Conservation (phyloP, 2,329 filamentous ascomycete genomes). For the Aschersonia sp. region DNA sequence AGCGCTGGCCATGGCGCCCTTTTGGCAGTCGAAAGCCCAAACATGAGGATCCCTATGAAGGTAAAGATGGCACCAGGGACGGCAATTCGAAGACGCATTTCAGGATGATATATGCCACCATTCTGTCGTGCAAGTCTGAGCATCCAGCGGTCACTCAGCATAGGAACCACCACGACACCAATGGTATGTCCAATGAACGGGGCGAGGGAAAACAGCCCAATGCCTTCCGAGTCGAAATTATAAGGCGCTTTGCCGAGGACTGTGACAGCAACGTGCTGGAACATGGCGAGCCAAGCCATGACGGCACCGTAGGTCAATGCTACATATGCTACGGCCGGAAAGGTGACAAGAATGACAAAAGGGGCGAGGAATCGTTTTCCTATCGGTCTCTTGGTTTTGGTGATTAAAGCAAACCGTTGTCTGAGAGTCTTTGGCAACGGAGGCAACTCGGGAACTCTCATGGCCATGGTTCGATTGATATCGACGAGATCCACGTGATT, state of each 20-base stretch:
- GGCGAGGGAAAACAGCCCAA: constrained; percentile 13
- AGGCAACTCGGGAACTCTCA: background rate
- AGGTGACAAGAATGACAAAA: constrained; percentile 5
- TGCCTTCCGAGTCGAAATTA: constrained; percentile 10
- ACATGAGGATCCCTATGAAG: constrained; percentile 19
- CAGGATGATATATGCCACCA: constrained; percentile 24
- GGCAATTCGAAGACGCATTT: constrained; percentile 22
- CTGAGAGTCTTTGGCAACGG: constrained; percentile 5
- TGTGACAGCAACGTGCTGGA: constrained; percentile 4
- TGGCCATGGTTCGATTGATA: constrained; percentile 1
- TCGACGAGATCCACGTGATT: background rate
- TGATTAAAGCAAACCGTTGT: constrained; percentile 9
- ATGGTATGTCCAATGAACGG: constrained; percentile 22
- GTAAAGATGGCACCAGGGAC: constrained; percentile 13
- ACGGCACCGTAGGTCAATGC: constrained; percentile 23
- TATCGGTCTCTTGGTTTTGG: constrained; percentile 6
- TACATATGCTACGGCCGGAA: constrained; percentile 21
- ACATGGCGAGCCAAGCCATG: constrained; percentile 19
- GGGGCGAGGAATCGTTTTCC: constrained; percentile 5
- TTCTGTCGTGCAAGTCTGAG: constrained; percentile 20
- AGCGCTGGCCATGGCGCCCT: constrained; percentile 23
- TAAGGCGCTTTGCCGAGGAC: constrained; percentile 16
- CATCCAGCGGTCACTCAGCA: constrained; percentile 22
- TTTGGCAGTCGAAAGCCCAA: constrained; percentile 17
- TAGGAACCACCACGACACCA: constrained; percentile 19